Evolutionary conservation across 2,329 filamentous ascomycete species (phyloP).

Genomic region (Cladosporium sp.): DNA sequence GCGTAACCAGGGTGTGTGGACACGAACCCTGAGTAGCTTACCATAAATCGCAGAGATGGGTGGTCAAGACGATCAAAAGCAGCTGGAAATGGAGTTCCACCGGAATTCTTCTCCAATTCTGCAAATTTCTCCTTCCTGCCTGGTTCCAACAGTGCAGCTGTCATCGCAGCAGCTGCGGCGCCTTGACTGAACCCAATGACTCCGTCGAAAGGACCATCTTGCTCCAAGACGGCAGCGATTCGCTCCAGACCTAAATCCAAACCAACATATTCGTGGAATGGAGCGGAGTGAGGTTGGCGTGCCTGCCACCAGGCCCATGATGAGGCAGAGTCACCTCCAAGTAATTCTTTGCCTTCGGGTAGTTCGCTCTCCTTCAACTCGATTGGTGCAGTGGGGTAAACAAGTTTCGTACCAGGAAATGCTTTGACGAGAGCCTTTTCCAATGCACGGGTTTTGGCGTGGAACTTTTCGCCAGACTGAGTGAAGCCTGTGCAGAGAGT

Average conservation of each 20-base stretch:
- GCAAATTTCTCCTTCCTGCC: conserved; percentile 46
- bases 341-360: conserved; percentile 65
- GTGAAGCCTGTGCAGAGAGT: conserved; percentile 62
- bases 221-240: conserved; percentile 59
- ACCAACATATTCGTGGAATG: conserved; percentile 57
- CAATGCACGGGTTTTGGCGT: conserved; percentile 80
- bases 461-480: conserved; percentile 81
- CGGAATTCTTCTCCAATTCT: conserved; percentile 32
- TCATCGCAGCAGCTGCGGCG: conserved; percentile 65
- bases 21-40: conserved; percentile 76
- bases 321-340: conserved; percentile 4
- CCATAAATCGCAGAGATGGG: conserved; percentile 63
- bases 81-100: conserved; percentile 51
- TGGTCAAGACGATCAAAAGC: conserved; percentile 47
- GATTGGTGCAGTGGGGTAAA: conserved; percentile 46
- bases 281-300: conserved; percentile 58
- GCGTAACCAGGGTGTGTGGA: conserved; percentile 54
- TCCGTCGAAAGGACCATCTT: conserved; percentile 67
- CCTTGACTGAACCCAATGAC: conserved; percentile 82
- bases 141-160: conserved; percentile 67
- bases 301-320: conserved; percentile 63
- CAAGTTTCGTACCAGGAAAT: conserved; percentile 53
- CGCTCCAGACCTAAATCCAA: conserved; percentile 63
- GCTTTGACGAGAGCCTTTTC: conserved; percentile 75
- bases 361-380: conserved; percentile 43